Conservation (phyloP, 2,329 filamentous ascomycete genomes). For the Aspergillus fumigatus region DNA sequence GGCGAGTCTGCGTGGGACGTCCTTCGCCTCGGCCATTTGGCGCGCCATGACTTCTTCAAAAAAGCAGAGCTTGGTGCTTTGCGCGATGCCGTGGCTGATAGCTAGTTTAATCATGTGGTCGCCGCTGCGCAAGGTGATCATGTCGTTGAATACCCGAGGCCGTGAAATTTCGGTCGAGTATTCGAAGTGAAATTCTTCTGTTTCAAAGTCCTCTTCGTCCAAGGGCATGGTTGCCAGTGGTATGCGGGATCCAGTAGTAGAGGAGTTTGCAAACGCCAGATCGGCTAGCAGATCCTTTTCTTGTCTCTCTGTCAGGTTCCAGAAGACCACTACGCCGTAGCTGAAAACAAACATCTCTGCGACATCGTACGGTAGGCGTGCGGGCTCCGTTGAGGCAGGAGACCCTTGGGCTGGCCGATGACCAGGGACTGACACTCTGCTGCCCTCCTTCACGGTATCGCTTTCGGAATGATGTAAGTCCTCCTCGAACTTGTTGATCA, state of each 20-base stretch:
- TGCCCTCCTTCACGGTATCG: conserved; percentile 7
- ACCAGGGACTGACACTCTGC: conserved; percentile 14
- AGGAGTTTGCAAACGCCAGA: conserved; percentile 69
- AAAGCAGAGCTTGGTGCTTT: conserved; percentile 92
- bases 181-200: conserved; percentile 97
- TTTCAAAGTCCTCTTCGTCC: conserved; percentile 89
- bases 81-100: conserved; percentile 94
- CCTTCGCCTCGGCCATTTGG: conserved; percentile 88
- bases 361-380: conserved; percentile 61
- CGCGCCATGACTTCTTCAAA: conserved; percentile 95
- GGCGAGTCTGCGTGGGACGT: conserved; percentile 83
- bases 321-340: conserved; percentile 96
- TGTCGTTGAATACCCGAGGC: conserved; percentile 95
- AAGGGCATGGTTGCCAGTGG: conserved; percentile 74
- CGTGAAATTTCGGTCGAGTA: conserved; percentile 83
- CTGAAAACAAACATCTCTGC: conserved; percentile 97
- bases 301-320: conserved; percentile 95
- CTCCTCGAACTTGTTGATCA: conserved; percentile 6
- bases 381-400: conserved; percentile 53
- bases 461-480: conserved; percentile 24
- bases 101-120: conserved; percentile 99
- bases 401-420: conserved; percentile 39
- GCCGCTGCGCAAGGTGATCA: conserved; percentile 91
- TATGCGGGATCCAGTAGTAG: conserved; percentile 37
- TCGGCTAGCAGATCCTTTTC: conserved; percentile 96